Evolutionary conservation across 2,329 filamentous ascomycete species (phyloP), one percentile per base, ranked within the genome.

Genomic region (Elsinoe fawcettii): DNA sequence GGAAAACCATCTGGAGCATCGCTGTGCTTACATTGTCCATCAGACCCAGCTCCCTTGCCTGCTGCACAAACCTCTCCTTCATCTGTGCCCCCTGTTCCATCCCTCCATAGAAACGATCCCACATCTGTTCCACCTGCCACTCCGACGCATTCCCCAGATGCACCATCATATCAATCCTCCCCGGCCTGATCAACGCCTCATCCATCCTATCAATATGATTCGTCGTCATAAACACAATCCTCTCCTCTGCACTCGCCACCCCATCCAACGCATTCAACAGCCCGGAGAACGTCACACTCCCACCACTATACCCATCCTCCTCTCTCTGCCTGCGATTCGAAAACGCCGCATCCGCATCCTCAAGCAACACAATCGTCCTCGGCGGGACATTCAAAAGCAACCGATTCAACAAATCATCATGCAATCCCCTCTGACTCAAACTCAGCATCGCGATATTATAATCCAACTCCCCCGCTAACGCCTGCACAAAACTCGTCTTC

Each of bases 401-500:
- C 65, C 90, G 87, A 22, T 92, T 91, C 56, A 96, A 75, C 63
- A 91, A 84, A 68, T 96, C 89, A 65, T 96, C 92, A 1, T 90
- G 95, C 67, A 96, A 80, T 14, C 91, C 91, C 56, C 89, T 81
- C 74, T 96, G 89, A 71, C 88, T 93, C 27, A 96, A 80, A 65
- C 96, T 96, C 63, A 96, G 78, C 74, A 96, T 91, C 55, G 91
- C 90, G 64, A 96, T 93, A 65, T 88, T 88, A 70, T 92, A 96
- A 69, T 96, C 89, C 58, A 96, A 73, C 66, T 93, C 85, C n/a
- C 90, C 92, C 0, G 93, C 93, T 41, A 99, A 75, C 0, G 93
- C 91, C 71, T 96, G 90, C 61, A 99, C 96, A 65, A 99, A 97
- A 0, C 90, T 95, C 60, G 87, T 96, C 75, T 95, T 97, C 34